Conservation (phyloP, 148 eudicot species). For the Polygonum aviculare region DNA sequence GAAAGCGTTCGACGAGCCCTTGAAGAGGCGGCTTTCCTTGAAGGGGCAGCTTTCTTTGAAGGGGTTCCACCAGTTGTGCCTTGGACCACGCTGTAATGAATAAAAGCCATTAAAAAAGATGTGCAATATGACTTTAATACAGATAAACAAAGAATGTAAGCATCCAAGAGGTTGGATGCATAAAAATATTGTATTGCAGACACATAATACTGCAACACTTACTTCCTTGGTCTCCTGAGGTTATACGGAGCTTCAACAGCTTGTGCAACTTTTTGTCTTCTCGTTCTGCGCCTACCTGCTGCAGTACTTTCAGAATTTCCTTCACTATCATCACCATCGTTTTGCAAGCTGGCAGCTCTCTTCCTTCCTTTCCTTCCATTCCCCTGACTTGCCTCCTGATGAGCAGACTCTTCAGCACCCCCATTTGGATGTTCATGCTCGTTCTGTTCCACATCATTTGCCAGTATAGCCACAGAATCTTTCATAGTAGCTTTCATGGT, state of each 20-base stretch:
- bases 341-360: conserved; percentile 48
- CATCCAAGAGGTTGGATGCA: background rate
- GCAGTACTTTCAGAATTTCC: conserved; percentile 53
- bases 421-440: conserved; percentile 41
- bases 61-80: conserved; percentile 28
- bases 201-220: conserved; percentile 20
- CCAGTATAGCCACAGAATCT: conserved; percentile 42
- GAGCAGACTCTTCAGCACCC: conserved; percentile 36
- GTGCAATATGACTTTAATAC: background rate
- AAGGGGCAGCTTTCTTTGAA: conserved; percentile 24
- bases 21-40: conserved; percentile 26
- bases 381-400: conserved; percentile 30
- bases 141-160: background rate
- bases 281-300: conserved; percentile 49
- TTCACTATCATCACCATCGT: conserved; percentile 43
- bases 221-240: conserved; percentile 66
- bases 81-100: background rate
- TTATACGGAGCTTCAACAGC: conserved; percentile 53
- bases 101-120: background rate
- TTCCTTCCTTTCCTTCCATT: conserved; percentile 43
- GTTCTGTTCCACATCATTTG: conserved; percentile 28
- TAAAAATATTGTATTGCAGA: background rate
- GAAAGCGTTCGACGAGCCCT: conserved; percentile 34
- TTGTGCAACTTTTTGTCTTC: conserved; percentile 47
- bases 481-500: conserved; percentile 37